phyloP scores from a whole-genome alignment of 345 rosid genomes.

The Salix arbutifolia region DNA sequence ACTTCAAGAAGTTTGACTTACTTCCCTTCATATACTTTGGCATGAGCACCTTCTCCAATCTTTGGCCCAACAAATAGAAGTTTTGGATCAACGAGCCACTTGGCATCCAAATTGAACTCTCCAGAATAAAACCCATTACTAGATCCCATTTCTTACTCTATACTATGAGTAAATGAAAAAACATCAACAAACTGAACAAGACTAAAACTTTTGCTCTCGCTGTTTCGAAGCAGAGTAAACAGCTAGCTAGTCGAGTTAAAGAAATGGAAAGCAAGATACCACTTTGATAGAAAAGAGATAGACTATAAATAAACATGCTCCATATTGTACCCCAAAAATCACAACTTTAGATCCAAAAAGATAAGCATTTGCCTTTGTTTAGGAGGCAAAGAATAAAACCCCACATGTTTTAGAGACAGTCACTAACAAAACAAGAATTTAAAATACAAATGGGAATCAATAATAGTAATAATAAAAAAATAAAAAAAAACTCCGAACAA shows the following conservation, averaged over 20 bases:
- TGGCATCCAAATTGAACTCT: constrained; percentile 65
- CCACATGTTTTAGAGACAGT: constrained; percentile 12
- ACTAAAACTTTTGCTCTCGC: constrained; percentile 9
- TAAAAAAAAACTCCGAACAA: not conserved
- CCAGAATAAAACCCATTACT: constrained; percentile 54
- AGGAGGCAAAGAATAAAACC: constrained; percentile 23
- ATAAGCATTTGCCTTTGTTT: constrained; percentile 16
- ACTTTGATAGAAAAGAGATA: constrained; percentile 2
- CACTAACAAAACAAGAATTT: not conserved
- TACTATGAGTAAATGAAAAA: not conserved
- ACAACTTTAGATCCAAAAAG: constrained; percentile 37
- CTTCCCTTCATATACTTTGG: constrained; percentile 98
- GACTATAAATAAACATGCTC: constrained; percentile 16
- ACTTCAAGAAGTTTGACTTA: constrained; percentile 42
- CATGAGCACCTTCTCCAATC: constrained; percentile 99
- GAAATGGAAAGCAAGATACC: constrained; percentile 12
- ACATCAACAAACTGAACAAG: constrained; percentile 25
- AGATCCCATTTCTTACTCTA: constrained; percentile 65
- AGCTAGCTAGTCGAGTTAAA: constrained; percentile 14
- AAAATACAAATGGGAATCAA: not conserved
- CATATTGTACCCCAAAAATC: constrained; percentile 22
- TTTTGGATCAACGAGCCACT: constrained; percentile 90
- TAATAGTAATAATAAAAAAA: not conserved
- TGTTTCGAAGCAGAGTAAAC: constrained; percentile 16
- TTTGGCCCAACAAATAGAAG: constrained; percentile 92